A percentile compares a stretch with the other conserved stretches of the same genome.
These are phyloP conservation scores for Tylopilus cervinicoccineus DNA, from an alignment of 768 basidiomycete genomes.

Conservation along the genomic window DNA sequence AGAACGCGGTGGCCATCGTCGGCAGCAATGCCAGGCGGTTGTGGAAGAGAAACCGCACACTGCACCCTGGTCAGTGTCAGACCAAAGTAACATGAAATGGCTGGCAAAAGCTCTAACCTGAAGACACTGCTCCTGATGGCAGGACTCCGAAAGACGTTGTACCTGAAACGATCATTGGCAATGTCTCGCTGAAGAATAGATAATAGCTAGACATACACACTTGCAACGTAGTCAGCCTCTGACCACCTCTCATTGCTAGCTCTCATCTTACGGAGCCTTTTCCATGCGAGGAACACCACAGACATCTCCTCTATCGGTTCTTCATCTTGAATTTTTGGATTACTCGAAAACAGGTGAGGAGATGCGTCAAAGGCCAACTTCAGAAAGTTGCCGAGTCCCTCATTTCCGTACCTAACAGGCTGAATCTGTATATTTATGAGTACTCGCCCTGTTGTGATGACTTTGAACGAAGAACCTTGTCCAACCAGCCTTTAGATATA, in stretches of 20 bases:
- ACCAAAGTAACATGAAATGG: background rate
- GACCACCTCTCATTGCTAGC: slow-evolving; percentile 44
- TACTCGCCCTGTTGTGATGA: background rate
- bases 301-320: slow-evolving; percentile 37
- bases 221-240: slow-evolving; percentile 53
- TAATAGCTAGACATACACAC: slow-evolving; percentile 39
- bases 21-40: slow-evolving; percentile 32
- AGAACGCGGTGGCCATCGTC: slow-evolving; percentile 36
- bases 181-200: background rate
- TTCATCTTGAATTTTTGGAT: slow-evolving; percentile 13
- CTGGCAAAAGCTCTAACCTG: slow-evolving; percentile 32
- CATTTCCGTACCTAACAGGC: slow-evolving; percentile 3
- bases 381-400: slow-evolving; percentile 23
- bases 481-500: slow-evolving; percentile 42
- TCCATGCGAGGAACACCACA: slow-evolving; percentile 44
- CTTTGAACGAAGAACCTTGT: slow-evolving; percentile 29
- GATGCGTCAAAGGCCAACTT: slow-evolving; percentile 30
- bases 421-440: slow-evolving; percentile 8
- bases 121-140: slow-evolving; percentile 40
- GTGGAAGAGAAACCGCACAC: slow-evolving; percentile 45
- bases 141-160: slow-evolving; percentile 46
- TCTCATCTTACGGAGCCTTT: slow-evolving; percentile 40
- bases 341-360: slow-evolving; percentile 39
- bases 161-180: slow-evolving; percentile 28
- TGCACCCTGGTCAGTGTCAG: slow-evolving; percentile 37